phyloP scores from a whole-genome alignment of 1,284 basidiomycete species.

The Pterulicium gracile region DNA sequence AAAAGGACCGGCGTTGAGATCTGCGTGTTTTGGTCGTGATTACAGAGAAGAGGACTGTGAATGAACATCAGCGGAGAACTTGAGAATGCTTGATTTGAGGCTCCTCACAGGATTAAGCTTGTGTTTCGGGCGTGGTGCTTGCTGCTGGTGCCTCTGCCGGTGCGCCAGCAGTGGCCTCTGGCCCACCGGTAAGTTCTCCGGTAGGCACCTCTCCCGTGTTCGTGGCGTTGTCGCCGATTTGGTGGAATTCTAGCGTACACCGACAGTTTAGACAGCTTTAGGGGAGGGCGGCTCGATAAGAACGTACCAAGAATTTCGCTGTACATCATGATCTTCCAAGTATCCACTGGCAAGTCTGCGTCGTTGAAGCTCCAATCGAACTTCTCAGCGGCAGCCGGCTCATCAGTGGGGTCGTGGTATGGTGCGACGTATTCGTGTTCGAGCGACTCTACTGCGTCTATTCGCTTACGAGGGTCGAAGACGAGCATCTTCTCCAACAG shows the following conservation, averaged over 20 bases:
- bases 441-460: constrained; percentile 89
- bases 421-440: constrained; percentile 92
- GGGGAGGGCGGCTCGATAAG: background rate
- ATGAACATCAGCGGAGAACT: too few relatives aligned
- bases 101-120: too few relatives aligned
- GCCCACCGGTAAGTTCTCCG: background rate
- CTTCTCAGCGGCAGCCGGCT: constrained; percentile 88
- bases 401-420: constrained; percentile 98
- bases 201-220: background rate
- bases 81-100: too few relatives aligned
- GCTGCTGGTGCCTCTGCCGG: background rate
- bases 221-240: background rate
- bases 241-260: background rate
- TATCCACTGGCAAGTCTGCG: constrained; percentile 97
- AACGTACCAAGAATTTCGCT: constrained; percentile 82
- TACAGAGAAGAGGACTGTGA: too few relatives aligned
- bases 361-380: constrained; percentile 99
- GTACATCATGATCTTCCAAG: constrained; percentile 99
- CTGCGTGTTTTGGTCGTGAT: too few relatives aligned
- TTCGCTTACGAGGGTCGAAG: constrained; percentile 95
- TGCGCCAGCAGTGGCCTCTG: background rate
- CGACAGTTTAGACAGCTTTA: background rate
- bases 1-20: too few relatives aligned
- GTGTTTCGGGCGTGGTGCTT: background rate
- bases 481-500: constrained; percentile 98